A percentile compares a stretch with the other conserved stretches of the same genome.
These are phyloP conservation scores for Raphanus raphanistrum DNA, from an alignment of 345 rosid species.

Conservation along the genomic window DNA sequence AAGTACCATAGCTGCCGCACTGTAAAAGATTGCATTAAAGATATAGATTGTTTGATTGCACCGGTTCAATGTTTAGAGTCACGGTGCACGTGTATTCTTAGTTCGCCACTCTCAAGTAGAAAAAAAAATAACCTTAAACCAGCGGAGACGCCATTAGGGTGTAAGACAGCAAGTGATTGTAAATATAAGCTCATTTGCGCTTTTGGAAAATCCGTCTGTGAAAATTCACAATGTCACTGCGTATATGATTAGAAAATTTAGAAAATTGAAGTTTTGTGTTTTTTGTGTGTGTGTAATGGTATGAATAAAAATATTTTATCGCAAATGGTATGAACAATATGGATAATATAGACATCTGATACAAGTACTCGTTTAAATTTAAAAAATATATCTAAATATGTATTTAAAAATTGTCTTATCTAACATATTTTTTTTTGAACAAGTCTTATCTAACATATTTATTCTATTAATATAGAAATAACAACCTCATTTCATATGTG, in stretches of 20 bases:
- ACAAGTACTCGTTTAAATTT: too few relatives aligned
- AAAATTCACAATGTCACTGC: conserved; percentile 18
- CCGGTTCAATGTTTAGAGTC: not conserved
- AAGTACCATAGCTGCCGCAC: conserved; percentile 18
- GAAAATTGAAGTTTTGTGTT: not conserved
- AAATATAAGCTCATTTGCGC: conserved; percentile 24
- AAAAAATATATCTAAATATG: too few relatives aligned
- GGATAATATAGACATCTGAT: too few relatives aligned
- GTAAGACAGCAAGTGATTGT: conserved; percentile 24
- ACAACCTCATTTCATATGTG: too few relatives aligned
- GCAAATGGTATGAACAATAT: not conserved
- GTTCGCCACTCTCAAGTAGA: not conserved
- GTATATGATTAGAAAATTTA: not conserved
- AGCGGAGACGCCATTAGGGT: not conserved
- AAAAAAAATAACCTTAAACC: conserved; percentile 12
- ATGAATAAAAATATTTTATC: not conserved
- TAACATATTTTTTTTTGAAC: too few relatives aligned
- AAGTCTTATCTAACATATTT: too few relatives aligned
- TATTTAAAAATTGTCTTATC: too few relatives aligned
- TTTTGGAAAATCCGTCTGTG: conserved; percentile 14
- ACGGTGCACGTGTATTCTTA: not conserved
- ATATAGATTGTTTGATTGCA: not conserved
- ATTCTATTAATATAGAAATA: too few relatives aligned
- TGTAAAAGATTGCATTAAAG: conserved; percentile 9
- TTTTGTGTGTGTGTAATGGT: not conserved